Evolutionary conservation across 768 basidiomycete genomes (phyloP).

Genomic region (Thelephora aurantiotincta): DNA sequence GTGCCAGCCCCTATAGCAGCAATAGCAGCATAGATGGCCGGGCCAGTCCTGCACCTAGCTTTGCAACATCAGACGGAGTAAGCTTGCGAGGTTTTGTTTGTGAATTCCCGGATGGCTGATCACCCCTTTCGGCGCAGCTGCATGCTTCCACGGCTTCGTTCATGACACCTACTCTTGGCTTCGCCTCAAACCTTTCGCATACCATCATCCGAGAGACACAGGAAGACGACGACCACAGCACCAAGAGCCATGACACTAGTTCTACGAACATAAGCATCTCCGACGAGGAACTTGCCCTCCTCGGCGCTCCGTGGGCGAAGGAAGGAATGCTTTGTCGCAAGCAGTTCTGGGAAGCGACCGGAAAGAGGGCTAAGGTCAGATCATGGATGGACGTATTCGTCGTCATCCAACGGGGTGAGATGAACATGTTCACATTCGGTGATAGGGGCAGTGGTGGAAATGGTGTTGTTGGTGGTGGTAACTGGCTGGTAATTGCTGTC

Average conservation of each 20-base stretch:
- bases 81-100: slow-evolving; percentile 7
- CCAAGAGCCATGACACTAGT: slow-evolving; percentile 44
- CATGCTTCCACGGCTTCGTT: slow-evolving; percentile 56
- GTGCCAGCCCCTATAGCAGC: slow-evolving; percentile 73
- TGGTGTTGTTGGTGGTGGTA: slow-evolving; percentile 81
- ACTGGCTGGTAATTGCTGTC: slow-evolving; percentile 76
- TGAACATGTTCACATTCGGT: slow-evolving; percentile 94
- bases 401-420: slow-evolving; percentile 87
- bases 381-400: slow-evolving; percentile 92
- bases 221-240: slow-evolving; percentile 75
- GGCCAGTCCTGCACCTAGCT: slow-evolving; percentile 90
- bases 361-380: slow-evolving; percentile 79
- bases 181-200: slow-evolving; percentile 90
- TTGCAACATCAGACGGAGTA: slow-evolving; percentile 81
- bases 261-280: slow-evolving; percentile 76
- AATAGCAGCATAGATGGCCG: slow-evolving; percentile 77
- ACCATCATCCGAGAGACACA: slow-evolving; percentile 93
- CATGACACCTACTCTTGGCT: slow-evolving; percentile 81
- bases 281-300: slow-evolving; percentile 89
- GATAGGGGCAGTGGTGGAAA: slow-evolving; percentile 46
- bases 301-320: slow-evolving; percentile 98
- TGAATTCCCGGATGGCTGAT: not conserved
- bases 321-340: slow-evolving; percentile 94
- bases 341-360: slow-evolving; percentile 81
- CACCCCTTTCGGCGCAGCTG: not conserved